phyloP scores from a whole-genome alignment of 179 eudicot species.

The Sideroxylon spinosum region DNA sequence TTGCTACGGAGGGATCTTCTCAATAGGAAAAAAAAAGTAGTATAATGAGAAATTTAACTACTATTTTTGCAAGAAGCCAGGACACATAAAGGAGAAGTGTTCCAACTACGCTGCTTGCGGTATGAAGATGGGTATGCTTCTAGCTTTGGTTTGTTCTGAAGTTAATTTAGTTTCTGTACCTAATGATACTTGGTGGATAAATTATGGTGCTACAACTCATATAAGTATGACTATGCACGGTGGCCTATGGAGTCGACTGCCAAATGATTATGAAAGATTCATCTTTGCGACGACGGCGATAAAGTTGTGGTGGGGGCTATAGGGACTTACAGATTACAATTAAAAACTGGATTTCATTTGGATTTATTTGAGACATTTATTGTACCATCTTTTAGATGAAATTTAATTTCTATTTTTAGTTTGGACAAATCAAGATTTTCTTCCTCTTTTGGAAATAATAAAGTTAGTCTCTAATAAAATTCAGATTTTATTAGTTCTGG shows the following conservation, averaged over 20 bases:
- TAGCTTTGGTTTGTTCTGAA: neutral
- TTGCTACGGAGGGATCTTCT: neutral
- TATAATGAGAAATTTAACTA: neutral
- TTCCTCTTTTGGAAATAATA: slow-evolving; percentile 14
- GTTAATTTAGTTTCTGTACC: slow-evolving; percentile 16
- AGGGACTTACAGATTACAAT: neutral
- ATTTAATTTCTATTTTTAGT: slow-evolving; percentile 16
- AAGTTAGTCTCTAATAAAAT: slow-evolving; percentile 3
- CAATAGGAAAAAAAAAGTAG: neutral
- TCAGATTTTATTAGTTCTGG: slow-evolving; percentile 2
- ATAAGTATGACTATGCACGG: slow-evolving; percentile 17
- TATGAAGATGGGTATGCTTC: neutral
- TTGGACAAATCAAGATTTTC: slow-evolving; percentile 13
- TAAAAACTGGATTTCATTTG: slow-evolving; percentile 9
- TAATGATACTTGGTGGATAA: slow-evolving; percentile 19
- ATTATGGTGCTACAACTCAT: slow-evolving; percentile 17
- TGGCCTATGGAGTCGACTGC: slow-evolving; percentile 2
- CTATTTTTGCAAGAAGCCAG: neutral
- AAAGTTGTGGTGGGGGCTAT: slow-evolving; percentile 5
- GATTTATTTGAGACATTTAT: slow-evolving; percentile 13
- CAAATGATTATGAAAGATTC: slow-evolving; percentile 23
- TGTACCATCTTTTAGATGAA: slow-evolving; percentile 3
- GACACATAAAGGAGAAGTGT: neutral
- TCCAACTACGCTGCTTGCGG: neutral
- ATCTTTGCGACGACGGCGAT: slow-evolving; percentile 17